Conservation (phyloP, 495 filamentous ascomycete species). For the Penicillium manginii region DNA sequence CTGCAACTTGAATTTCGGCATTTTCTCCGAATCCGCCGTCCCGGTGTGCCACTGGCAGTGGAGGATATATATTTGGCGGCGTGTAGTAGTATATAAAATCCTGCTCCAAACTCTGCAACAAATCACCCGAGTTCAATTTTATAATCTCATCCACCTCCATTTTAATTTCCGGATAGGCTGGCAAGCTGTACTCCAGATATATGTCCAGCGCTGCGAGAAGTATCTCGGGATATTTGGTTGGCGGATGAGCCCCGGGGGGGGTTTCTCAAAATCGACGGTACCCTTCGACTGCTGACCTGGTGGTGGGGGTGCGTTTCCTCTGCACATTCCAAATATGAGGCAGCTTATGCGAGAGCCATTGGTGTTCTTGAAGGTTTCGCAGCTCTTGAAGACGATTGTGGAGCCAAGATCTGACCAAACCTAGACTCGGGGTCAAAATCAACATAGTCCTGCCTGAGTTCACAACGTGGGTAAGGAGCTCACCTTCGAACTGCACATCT, state of each 20-base stretch:
- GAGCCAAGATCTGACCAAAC: slow-evolving; percentile 42
- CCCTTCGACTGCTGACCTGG: slow-evolving; percentile 1
- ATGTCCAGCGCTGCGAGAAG: slow-evolving; percentile 30
- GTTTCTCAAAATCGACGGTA: slow-evolving; percentile 25
- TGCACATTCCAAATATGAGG: slow-evolving; percentile 34
- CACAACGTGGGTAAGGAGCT: neutral
- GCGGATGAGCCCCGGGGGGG: slow-evolving; percentile 22
- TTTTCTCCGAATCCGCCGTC: neutral
- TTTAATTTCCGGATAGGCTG: neutral
- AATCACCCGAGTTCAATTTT: neutral
- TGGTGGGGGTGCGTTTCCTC: neutral
- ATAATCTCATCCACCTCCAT: neutral
- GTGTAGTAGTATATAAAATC: too few relatives aligned
- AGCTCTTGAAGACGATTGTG: slow-evolving; percentile 26
- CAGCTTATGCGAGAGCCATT: slow-evolving; percentile 5
- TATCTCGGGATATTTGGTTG: slow-evolving; percentile 19
- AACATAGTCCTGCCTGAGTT: neutral
- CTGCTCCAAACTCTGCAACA: neutral
- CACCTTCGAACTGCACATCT: slow-evolving; percentile 34
- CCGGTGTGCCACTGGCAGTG: too few relatives aligned
- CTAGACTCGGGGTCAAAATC: slow-evolving; percentile 18
- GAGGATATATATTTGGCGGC: neutral
- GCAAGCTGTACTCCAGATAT: slow-evolving; percentile 20
- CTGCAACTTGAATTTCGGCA: too few relatives aligned
- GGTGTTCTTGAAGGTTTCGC: neutral